Percentiles rank a stretch among this genome's conserved stretches.
These are phyloP conservation scores for Hymenoscyphus scutula DNA, from an alignment of 2,329 filamentous ascomycete genomes.

Conservation along the genomic window DNA sequence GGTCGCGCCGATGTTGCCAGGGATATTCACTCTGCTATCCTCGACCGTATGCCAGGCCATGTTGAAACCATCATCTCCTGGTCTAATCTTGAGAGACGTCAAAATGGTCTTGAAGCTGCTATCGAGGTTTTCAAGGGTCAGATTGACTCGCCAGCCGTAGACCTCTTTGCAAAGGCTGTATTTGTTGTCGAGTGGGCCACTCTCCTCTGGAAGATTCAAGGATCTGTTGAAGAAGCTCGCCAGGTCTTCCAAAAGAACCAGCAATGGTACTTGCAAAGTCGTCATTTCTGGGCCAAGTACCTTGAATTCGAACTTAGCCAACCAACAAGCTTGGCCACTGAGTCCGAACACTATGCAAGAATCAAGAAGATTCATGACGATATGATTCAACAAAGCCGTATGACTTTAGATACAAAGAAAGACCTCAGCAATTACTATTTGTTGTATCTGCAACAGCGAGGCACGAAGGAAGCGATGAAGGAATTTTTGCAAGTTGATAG, in stretches of 20 bases:
- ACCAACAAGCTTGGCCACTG: slow-evolving; percentile 63
- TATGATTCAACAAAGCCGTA: slow-evolving; percentile 68
- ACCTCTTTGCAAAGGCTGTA: slow-evolving; percentile 79
- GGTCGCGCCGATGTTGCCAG: slow-evolving; percentile 74
- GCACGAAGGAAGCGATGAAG: slow-evolving; percentile 79
- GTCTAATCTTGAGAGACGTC: slow-evolving; percentile 81
- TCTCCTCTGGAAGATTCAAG: slow-evolving; percentile 84
- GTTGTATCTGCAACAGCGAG: slow-evolving; percentile 77
- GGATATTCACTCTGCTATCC: slow-evolving; percentile 79
- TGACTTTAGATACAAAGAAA: slow-evolving; percentile 66
- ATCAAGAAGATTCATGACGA: slow-evolving; percentile 79
- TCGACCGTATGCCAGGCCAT: slow-evolving; percentile 73
- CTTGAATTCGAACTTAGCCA: slow-evolving; percentile 87
- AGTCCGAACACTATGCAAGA: slow-evolving; percentile 65
- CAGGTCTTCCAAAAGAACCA: slow-evolving; percentile 79
- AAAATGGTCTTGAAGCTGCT: slow-evolving; percentile 78
- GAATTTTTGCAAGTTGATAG: slow-evolving; percentile 80
- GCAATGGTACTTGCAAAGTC: slow-evolving; percentile 80
- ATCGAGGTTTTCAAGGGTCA: slow-evolving; percentile 80
- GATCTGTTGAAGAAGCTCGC: slow-evolving; percentile 75
- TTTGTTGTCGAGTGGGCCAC: slow-evolving; percentile 86
- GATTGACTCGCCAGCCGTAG: slow-evolving; percentile 69
- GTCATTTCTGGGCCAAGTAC: slow-evolving; percentile 86
- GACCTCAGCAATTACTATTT: slow-evolving; percentile 78
- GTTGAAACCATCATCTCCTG: slow-evolving; percentile 85